Evolutionary conservation across 257 asterid species (phyloP).

Genomic region (Ballota nigra): DNA sequence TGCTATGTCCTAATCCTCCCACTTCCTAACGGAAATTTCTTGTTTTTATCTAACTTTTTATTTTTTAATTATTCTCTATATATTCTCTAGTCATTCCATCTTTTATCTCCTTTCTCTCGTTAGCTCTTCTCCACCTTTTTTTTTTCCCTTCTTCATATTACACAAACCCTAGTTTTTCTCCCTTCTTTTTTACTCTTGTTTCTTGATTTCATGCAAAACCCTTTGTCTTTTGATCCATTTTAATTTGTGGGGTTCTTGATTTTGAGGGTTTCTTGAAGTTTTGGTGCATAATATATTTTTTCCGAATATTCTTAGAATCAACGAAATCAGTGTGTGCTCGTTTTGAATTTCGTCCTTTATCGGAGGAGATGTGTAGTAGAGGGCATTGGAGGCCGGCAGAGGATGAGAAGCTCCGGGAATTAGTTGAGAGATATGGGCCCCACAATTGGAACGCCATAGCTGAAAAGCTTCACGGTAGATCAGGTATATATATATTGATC

Average conservation of each 20-base stretch:
- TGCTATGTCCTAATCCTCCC: conserved; percentile 55
- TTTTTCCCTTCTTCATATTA: neutral
- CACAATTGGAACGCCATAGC: conserved; percentile 98
- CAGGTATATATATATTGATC: no score
- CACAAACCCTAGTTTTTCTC: neutral
- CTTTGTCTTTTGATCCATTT: neutral
- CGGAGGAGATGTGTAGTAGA: conserved; percentile 67
- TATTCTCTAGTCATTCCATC: conserved; percentile 9
- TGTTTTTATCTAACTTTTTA: conserved; percentile 35
- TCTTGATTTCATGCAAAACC: neutral
- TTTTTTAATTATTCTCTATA: conserved; percentile 1
- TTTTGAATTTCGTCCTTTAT: no score
- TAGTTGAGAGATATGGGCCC: conserved; percentile 87
- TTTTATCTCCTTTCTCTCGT: conserved; percentile 15
- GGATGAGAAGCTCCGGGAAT: conserved; percentile 73
- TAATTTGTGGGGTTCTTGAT: neutral
- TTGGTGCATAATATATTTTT: neutral
- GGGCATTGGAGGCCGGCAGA: conserved; percentile 98
- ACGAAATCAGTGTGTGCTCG: no score
- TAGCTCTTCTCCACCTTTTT: neutral
- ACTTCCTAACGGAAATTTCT: conserved; percentile 69
- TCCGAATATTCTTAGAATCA: no score
- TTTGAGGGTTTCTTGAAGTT: neutral
- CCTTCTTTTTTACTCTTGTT: neutral
- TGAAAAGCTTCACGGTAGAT: conserved; percentile 78